Evolutionary conservation across 805 yeast species (phyloP).

Genomic region (Tetrapisispora pingtungensis): DNA sequence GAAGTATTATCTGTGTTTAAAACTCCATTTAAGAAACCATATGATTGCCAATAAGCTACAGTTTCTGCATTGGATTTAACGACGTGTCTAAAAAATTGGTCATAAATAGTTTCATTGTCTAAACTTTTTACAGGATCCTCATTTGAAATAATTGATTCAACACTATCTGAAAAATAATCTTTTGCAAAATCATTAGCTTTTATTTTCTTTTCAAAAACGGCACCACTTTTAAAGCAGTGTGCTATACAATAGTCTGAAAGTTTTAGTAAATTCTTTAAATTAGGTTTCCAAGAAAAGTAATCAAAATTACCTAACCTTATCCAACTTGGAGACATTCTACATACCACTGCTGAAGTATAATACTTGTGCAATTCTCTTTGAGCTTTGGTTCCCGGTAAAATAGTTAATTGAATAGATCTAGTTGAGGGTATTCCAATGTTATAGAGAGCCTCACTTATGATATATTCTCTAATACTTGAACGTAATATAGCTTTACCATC

Average conservation of each 20-base stretch:
- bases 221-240: slow-evolving; percentile 41
- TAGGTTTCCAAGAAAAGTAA: slow-evolving; percentile 63
- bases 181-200: slow-evolving; percentile 16
- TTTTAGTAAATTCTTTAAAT: slow-evolving; percentile 47
- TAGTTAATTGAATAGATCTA: slow-evolving; percentile 65
- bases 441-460: slow-evolving; percentile 71
- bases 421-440: slow-evolving; percentile 82
- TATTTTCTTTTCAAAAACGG: slow-evolving; percentile 21
- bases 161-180: slow-evolving; percentile 24
- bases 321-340: slow-evolving; percentile 82
- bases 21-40: slow-evolving; percentile 91
- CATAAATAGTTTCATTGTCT: slow-evolving; percentile 40
- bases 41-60: slow-evolving; percentile 80
- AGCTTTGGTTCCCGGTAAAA: slow-evolving; percentile 68
- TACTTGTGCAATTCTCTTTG: slow-evolving; percentile 52
- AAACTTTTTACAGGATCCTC: slow-evolving; percentile 12
- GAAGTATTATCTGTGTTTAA: slow-evolving; percentile 92
- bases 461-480: slow-evolving; percentile 79
- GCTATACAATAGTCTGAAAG: slow-evolving; percentile 67
- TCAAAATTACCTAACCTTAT: slow-evolving; percentile 84
- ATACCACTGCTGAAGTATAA: slow-evolving; percentile 64
- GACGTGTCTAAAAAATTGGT: slow-evolving; percentile 59
- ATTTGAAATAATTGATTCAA: slow-evolving; percentile 23
- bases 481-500: slow-evolving; percentile 92
- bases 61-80: slow-evolving; percentile 64